phyloP scores from a whole-genome alignment of 805 yeast genomes.

The Pichia exigua region DNA sequence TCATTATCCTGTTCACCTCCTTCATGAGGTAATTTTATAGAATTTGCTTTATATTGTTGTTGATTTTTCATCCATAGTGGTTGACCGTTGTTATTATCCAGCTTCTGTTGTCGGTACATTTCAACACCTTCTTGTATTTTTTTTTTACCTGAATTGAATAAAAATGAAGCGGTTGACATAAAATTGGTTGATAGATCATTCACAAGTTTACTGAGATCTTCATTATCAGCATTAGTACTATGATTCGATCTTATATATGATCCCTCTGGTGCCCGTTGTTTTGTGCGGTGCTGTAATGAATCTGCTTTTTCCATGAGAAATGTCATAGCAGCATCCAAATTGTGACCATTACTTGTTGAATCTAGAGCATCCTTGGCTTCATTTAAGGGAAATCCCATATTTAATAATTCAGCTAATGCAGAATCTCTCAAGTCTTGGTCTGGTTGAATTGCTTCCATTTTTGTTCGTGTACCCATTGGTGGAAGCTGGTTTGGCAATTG shows the following conservation, averaged over 20 bases:
- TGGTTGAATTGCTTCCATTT: background rate
- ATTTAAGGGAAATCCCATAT: conserved; percentile 69
- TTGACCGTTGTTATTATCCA: conserved; percentile 26
- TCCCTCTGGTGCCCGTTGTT: background rate
- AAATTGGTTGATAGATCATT: conserved; percentile 50
- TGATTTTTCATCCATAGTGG: conserved; percentile 78
- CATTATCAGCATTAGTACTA: conserved; percentile 7
- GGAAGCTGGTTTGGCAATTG: background rate
- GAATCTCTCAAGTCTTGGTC: conserved; percentile 30
- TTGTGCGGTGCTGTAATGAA: conserved; percentile 15
- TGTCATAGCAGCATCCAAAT: conserved; percentile 59
- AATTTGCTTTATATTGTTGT: conserved; percentile 37
- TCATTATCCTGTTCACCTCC: conserved; percentile 39
- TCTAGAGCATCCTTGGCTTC: conserved; percentile 54
- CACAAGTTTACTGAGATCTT: conserved; percentile 34
- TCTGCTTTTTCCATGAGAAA: conserved; percentile 57
- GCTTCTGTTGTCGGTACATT: conserved; percentile 37
- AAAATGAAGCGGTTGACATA: conserved; percentile 49
- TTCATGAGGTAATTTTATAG: conserved; percentile 28
- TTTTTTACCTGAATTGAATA: conserved; percentile 51
- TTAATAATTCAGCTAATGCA: conserved; percentile 60
- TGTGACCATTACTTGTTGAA: conserved; percentile 41
- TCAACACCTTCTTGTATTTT: conserved; percentile 57
- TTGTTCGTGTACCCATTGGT: background rate
- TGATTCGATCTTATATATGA: background rate